Evolutionary conservation across 2,329 filamentous ascomycete genomes (phyloP).

Genomic region (Pseudofabraea citricarpa): DNA sequence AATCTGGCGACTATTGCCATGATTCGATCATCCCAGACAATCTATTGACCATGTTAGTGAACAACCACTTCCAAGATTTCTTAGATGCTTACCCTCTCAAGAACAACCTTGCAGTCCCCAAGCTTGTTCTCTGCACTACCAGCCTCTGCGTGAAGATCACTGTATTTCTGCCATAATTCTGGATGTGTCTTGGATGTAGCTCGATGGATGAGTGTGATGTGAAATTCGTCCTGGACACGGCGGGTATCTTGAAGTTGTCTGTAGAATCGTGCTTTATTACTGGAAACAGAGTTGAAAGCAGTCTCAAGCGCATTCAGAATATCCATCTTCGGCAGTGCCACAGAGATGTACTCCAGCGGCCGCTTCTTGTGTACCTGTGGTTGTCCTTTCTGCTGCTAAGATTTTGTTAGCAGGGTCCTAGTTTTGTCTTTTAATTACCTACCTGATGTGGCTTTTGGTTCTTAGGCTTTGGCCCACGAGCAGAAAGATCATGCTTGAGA

Average conservation of each 20-base stretch:
- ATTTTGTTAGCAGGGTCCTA: neutral
- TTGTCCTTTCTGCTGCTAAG: slow-evolving; percentile 26
- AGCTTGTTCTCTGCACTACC: slow-evolving; percentile 45
- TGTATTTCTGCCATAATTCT: slow-evolving; percentile 73
- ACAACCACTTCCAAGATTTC: too few species aligned
- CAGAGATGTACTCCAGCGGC: slow-evolving; percentile 60
- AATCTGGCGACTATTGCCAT: slow-evolving; percentile 90
- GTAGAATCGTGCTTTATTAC: slow-evolving; percentile 63
- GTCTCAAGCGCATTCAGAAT: slow-evolving; percentile 59
- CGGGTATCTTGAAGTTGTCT: slow-evolving; percentile 66
- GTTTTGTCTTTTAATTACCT: too few species aligned
- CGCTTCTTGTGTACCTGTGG: slow-evolving; percentile 41
- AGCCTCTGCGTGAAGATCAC: slow-evolving; percentile 46
- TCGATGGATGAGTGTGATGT: slow-evolving; percentile 90
- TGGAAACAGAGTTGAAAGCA: slow-evolving; percentile 54
- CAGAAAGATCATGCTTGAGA: slow-evolving; percentile 69
- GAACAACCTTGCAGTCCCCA: slow-evolving; percentile 58
- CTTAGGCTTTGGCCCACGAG: slow-evolving; percentile 38
- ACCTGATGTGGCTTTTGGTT: slow-evolving; percentile 33
- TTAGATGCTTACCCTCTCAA: slow-evolving; percentile 54
- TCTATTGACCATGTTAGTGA: too few species aligned
- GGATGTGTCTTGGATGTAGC: slow-evolving; percentile 55
- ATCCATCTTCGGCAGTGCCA: slow-evolving; percentile 46
- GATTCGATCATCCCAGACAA: slow-evolving; percentile 80
- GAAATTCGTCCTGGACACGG: slow-evolving; percentile 80